phyloP scores from a whole-genome alignment of 1,284 basidiomycete species.

The Ceratobasidium papillatum region DNA sequence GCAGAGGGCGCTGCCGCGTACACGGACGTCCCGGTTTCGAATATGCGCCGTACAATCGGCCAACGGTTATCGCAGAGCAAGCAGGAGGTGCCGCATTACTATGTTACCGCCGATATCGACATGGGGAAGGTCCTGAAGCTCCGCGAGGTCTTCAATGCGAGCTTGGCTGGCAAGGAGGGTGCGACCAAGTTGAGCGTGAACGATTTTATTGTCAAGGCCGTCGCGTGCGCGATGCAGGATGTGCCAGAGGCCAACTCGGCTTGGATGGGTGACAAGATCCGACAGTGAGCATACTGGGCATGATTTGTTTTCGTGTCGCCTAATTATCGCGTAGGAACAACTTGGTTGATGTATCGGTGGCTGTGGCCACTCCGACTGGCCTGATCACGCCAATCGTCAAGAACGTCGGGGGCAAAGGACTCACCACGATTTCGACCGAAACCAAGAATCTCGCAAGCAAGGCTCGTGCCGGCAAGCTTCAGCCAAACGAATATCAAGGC shows the following conservation, averaged over 20 bases:
- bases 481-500: slow-evolving; percentile 98
- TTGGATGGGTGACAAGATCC: slow-evolving; percentile 95
- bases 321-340: slow-evolving; percentile 71
- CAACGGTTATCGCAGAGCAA: slow-evolving; percentile 91
- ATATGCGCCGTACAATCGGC: slow-evolving; percentile 96
- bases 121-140: slow-evolving; percentile 98
- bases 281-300: slow-evolving; percentile 74
- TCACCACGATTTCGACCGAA: slow-evolving; percentile 91
- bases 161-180: slow-evolving; percentile 83
- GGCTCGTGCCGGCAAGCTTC: slow-evolving; percentile 95
- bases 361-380: slow-evolving; percentile 95
- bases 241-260: slow-evolving; percentile 98
- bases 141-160: slow-evolving; percentile 94
- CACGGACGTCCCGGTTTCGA: slow-evolving; percentile 89
- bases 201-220: slow-evolving; percentile 98
- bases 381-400: slow-evolving; percentile 98
- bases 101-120: slow-evolving; percentile 93
- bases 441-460: slow-evolving; percentile 93
- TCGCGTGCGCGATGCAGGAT: slow-evolving; percentile 88
- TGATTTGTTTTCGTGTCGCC: not conserved
- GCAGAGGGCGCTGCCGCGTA: slow-evolving; percentile 71
- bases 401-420: slow-evolving; percentile 90
- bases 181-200: slow-evolving; percentile 94
- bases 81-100: slow-evolving; percentile 96
- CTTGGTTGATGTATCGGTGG: slow-evolving; percentile 96